phyloP scores from a whole-genome alignment of 257 asterid genomes.

The Hygrophila difformis region DNA sequence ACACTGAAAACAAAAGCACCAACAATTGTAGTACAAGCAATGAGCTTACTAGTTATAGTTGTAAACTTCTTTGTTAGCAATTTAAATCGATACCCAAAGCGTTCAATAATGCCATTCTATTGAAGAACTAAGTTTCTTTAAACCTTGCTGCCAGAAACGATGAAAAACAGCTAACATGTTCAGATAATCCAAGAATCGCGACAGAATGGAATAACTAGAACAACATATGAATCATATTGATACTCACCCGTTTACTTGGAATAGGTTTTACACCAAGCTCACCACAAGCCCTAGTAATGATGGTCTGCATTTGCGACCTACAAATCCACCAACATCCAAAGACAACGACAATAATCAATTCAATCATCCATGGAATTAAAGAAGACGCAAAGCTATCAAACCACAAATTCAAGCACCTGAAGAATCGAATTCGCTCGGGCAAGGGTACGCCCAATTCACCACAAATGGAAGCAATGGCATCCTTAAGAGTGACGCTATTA shows the following conservation, averaged over 20 bases:
- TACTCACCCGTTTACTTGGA: constrained; percentile 86
- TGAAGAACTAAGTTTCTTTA: too few species aligned
- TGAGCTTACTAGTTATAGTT: background rate
- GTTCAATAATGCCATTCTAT: too few species aligned
- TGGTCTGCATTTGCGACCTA: constrained; percentile 99
- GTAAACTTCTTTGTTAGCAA: too few species aligned
- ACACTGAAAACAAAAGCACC: constrained; percentile 44
- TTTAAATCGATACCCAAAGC: too few species aligned
- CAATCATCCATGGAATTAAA: background rate
- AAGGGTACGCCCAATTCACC: constrained; percentile 75
- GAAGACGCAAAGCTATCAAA: background rate
- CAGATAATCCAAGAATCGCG: background rate
- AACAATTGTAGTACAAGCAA: background rate
- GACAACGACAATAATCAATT: constrained; percentile 5
- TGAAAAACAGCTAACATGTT: background rate
- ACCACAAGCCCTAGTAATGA: constrained; percentile 77
- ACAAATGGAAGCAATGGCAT: constrained; percentile 60
- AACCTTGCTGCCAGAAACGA: too few species aligned
- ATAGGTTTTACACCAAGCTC: constrained; percentile 76
- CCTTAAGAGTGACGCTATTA: constrained; percentile 85
- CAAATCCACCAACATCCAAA: constrained; percentile 14
- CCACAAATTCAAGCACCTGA: constrained; percentile 38
- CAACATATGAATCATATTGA: too few species aligned
- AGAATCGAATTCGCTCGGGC: constrained; percentile 73
- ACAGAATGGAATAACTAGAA: background rate